These are phyloP conservation scores for Eragrostis tef DNA, from an alignment of 202 grass and related monocot species.

Conservation along the genomic window DNA sequence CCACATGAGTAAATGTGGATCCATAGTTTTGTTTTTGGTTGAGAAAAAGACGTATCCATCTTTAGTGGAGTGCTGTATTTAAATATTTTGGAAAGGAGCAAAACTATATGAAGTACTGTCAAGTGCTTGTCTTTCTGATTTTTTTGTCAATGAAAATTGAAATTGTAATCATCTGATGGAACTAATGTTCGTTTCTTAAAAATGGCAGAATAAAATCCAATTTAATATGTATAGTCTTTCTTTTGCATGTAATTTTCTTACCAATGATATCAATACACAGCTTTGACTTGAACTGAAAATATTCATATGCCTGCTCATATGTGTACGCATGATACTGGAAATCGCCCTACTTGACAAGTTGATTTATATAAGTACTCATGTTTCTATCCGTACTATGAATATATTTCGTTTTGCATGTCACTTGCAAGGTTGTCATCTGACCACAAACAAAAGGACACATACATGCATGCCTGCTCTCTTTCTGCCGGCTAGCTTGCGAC, in stretches of 20 bases:
- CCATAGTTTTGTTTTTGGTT: neutral
- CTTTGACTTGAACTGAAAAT: neutral
- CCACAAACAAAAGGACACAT: constrained; percentile 38
- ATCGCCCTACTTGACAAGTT: constrained; percentile 14
- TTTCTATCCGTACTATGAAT: constrained; percentile 28
- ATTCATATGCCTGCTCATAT: neutral
- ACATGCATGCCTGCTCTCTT: constrained; percentile 4
- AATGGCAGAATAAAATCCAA: neutral
- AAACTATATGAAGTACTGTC: neutral
- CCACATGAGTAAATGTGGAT: constrained; percentile 23
- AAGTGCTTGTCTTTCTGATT: neutral
- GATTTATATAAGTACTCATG: neutral
- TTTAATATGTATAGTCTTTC: neutral
- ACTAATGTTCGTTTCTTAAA: constrained; percentile 17
- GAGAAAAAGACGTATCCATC: constrained; percentile 8
- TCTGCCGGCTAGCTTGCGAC: neutral
- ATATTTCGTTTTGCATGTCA: constrained; percentile 31
- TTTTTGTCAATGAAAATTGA: neutral
- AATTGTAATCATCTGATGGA: neutral
- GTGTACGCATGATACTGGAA: neutral
- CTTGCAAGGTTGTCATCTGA: constrained; percentile 30
- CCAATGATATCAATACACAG: neutral
- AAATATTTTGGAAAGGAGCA: neutral
- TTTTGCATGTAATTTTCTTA: neutral
- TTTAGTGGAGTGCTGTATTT: neutral